These are phyloP conservation scores for Penicillium coffeae DNA, from an alignment of 495 filamentous ascomycete genomes.

Conservation along the genomic window DNA sequence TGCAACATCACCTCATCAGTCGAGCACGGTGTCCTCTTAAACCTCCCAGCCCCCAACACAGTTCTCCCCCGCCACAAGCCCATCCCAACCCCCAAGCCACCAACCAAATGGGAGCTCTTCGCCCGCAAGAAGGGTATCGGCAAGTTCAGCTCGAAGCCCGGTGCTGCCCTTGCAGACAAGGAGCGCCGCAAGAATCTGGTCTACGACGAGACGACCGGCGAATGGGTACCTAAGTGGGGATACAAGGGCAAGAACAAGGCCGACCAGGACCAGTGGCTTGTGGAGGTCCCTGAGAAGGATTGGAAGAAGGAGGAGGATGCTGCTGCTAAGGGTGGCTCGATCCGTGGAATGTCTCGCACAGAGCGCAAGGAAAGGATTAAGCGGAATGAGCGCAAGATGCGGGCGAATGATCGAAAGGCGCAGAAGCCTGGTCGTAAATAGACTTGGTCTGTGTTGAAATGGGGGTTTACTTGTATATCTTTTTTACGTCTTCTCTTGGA, in stretches of 20 bases:
- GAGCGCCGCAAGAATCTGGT: constrained; percentile 75
- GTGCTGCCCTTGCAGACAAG: constrained; percentile 41
- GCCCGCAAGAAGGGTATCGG: constrained; percentile 92
- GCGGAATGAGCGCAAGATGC: constrained; percentile 67
- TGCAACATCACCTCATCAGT: constrained; percentile 67
- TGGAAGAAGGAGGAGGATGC: constrained; percentile 59
- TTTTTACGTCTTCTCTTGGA: constrained; percentile 8
- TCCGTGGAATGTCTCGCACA: constrained; percentile 58
- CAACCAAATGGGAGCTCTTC: constrained; percentile 93
- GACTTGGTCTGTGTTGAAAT: no score
- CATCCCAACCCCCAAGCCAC: constrained; percentile 69
- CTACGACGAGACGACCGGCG: constrained; percentile 78
- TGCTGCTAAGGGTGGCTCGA: constrained; percentile 55
- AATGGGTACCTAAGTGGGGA: constrained; percentile 91
- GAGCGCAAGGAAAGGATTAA: constrained; percentile 62
- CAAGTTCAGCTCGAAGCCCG: constrained; percentile 42
- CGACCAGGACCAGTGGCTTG: constrained; percentile 73
- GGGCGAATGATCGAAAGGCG: constrained; percentile 59
- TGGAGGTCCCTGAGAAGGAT: constrained; percentile 80
- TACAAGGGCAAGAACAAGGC: constrained; percentile 90
- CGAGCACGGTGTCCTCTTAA: constrained; percentile 64
- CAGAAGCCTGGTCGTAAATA: constrained; percentile 35
- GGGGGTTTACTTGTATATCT: constrained; percentile 13
- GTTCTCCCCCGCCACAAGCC: constrained; percentile 85
- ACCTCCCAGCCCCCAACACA: constrained; percentile 65